These are phyloP conservation scores for Stenogyne calaminthoides DNA, from an alignment of 305 asterid species.

Conservation along the genomic window DNA sequence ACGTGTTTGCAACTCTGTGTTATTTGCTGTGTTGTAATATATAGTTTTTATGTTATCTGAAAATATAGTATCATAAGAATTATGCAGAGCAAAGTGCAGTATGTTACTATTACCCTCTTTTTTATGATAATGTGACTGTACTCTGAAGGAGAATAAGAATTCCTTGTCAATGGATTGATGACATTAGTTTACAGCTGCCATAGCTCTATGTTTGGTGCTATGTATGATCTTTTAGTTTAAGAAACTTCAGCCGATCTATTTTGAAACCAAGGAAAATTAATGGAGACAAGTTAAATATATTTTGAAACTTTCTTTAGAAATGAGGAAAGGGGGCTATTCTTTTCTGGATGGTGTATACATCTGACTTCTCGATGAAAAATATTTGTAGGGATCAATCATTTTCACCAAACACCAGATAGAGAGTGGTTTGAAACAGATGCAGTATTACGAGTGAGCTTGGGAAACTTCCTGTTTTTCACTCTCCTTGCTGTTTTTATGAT, in stretches of 20 bases:
- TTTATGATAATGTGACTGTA: background rate
- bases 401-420: constrained; percentile 80
- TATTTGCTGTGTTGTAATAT: background rate
- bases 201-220: constrained; percentile 7
- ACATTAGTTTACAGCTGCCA: background rate
- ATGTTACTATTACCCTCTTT: background rate
- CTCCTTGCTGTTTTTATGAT: constrained; percentile 76
- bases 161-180: background rate
- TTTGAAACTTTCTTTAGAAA: constrained; percentile 1
- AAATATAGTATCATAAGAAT: background rate
- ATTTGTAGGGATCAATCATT: constrained; percentile 87
- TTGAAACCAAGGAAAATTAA: background rate
- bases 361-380: constrained; percentile 20
- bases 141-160: background rate
- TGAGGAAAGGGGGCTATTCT: background rate
- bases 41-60: background rate
- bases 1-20: background rate
- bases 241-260: constrained; percentile 1
- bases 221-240: background rate
- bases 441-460: constrained; percentile 92
- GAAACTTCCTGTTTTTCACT: constrained; percentile 90
- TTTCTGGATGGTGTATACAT: constrained; percentile 5
- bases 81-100: background rate
- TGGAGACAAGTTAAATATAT: background rate
- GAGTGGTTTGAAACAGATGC: constrained; percentile 99